These are phyloP conservation scores for Sphagnum contortum DNA, from an alignment of 225 moss, liverwort and hornwort species.

Conservation along the genomic window DNA sequence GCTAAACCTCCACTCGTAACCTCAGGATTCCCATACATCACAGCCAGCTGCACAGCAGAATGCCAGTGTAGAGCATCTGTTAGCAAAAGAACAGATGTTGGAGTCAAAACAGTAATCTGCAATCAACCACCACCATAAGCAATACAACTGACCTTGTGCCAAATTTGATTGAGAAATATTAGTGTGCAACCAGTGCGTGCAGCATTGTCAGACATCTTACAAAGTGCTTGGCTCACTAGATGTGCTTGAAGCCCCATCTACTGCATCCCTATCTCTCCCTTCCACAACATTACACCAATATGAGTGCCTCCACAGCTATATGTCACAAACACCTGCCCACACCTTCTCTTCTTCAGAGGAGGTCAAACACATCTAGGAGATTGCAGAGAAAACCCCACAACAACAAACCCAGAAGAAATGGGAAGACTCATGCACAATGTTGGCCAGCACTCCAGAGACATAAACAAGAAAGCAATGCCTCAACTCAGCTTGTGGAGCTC, in stretches of 20 bases:
- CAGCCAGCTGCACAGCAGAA: conserved; percentile 39
- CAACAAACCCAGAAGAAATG: no score
- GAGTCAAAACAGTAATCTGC: no score
- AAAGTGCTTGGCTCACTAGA: conserved; percentile 90
- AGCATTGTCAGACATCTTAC: conserved; percentile 95
- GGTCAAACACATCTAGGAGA: no score
- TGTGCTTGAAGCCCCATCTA: conserved; percentile 95
- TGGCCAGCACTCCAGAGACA: no score
- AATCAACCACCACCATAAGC: no score
- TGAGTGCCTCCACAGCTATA: no score
- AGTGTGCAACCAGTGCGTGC: conserved; percentile 81
- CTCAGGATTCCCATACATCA: conserved; percentile 93
- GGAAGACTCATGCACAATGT: no score
- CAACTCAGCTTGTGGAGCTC: conserved; percentile 87
- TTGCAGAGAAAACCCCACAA: no score
- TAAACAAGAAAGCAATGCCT: conserved; percentile 22
- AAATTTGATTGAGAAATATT: conserved; percentile 84
- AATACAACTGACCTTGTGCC: conserved; percentile 56
- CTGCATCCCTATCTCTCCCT: conserved; percentile 98
- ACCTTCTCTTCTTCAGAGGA: no score
- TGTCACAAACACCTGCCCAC: no score
- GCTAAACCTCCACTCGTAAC: conserved; percentile 90
- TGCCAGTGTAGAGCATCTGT: no score
- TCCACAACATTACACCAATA: not conserved
- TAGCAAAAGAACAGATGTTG: no score